phyloP scores from a whole-genome alignment of 2,329 filamentous ascomycete genomes.

The Trichoderma arundinaceum region DNA sequence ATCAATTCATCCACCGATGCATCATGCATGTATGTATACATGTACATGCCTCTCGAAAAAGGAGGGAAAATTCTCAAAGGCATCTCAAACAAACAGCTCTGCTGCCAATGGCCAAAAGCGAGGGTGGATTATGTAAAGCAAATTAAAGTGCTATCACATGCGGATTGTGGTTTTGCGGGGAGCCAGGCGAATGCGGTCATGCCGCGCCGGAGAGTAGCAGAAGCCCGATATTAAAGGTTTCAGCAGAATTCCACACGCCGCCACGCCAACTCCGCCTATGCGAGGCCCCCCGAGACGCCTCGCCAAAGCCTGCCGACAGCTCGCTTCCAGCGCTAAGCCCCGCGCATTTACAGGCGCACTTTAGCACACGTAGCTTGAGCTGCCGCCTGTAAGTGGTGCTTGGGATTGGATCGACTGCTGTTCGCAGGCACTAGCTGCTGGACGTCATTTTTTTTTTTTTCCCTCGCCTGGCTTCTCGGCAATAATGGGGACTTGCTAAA shows the following conservation, averaged over 20 bases:
- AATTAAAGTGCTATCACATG: slow-evolving; percentile 10
- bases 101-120: too few relatives aligned
- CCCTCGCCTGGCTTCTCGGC: background rate
- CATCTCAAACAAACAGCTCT: too few relatives aligned
- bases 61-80: too few relatives aligned
- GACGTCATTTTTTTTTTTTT: too few relatives aligned
- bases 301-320: slow-evolving; percentile 10
- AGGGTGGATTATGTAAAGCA: slow-evolving; percentile 6
- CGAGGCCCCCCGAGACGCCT: background rate
- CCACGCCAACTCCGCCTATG: too few relatives aligned
- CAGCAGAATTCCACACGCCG: slow-evolving; percentile 1
- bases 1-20: too few relatives aligned
- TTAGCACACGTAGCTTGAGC: background rate
- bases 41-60: too few relatives aligned
- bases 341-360: slow-evolving; percentile 16
- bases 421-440: too few relatives aligned
- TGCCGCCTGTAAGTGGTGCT: background rate
- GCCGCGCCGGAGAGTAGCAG: slow-evolving; percentile 4
- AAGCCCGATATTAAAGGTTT: slow-evolving; percentile 15
- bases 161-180: slow-evolving; percentile 19
- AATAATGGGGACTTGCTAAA: slow-evolving; percentile 22
- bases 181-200: slow-evolving; percentile 14
- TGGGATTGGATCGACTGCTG: too few relatives aligned
- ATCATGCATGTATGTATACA: too few relatives aligned
- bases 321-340: slow-evolving; percentile 19